These are phyloP conservation scores for Blastobotrys raffinosifermentans DNA, from an alignment of 1,139 yeast genomes.

Conservation along the genomic window DNA sequence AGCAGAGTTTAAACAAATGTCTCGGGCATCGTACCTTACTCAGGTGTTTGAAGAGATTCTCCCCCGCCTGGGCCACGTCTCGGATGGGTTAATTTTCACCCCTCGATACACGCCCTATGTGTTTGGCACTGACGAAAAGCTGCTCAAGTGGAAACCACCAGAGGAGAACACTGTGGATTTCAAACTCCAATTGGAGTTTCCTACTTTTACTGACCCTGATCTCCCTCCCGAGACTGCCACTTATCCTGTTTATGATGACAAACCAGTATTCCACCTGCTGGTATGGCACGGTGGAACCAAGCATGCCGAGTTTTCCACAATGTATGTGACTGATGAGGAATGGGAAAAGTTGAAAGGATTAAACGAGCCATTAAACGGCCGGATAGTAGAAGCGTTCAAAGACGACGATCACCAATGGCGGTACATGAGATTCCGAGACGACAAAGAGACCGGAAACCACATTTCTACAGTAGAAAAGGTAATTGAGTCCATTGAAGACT, in stretches of 20 bases:
- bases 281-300: slow-evolving; percentile 76
- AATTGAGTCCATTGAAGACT: slow-evolving; percentile 76
- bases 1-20: slow-evolving; percentile 81
- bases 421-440: slow-evolving; percentile 85
- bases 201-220: slow-evolving; percentile 60
- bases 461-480: slow-evolving; percentile 74
- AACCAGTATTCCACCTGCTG: slow-evolving; percentile 59
- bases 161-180: slow-evolving; percentile 92
- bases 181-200: slow-evolving; percentile 63
- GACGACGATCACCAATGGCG: slow-evolving; percentile 69
- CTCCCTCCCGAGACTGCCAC: slow-evolving; percentile 56
- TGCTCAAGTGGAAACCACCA: slow-evolving; percentile 94
- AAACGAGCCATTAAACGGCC: slow-evolving; percentile 80
- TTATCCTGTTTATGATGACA: slow-evolving; percentile 73
- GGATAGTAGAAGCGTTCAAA: slow-evolving; percentile 77
- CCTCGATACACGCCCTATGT: slow-evolving; percentile 84
- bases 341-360: slow-evolving; percentile 72
- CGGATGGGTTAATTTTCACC: slow-evolving; percentile 93
- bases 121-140: slow-evolving; percentile 74
- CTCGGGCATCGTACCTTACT: slow-evolving; percentile 69
- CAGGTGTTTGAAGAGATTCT: slow-evolving; percentile 65
- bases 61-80: slow-evolving; percentile 73
- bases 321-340: slow-evolving; percentile 61
- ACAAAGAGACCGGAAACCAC: slow-evolving; percentile 85
- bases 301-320: slow-evolving; percentile 62